Percentiles rank a stretch among this genome's conserved stretches.
These are phyloP conservation scores for Leccinum longicurvipes DNA, from an alignment of 768 basidiomycete genomes.

Conservation along the genomic window DNA sequence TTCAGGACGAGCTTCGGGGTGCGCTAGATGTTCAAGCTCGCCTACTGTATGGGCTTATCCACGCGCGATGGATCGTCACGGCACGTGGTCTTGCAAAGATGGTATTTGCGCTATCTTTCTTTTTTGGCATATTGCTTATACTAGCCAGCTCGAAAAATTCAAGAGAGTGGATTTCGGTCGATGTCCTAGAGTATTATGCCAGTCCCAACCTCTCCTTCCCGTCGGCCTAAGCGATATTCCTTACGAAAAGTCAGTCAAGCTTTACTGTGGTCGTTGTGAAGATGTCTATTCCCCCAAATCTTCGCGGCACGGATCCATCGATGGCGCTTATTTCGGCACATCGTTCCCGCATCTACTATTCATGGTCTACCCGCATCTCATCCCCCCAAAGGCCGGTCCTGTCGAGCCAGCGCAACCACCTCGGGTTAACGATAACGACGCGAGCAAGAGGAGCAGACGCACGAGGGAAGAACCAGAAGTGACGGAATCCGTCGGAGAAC, in stretches of 20 bases:
- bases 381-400: constrained; percentile 75
- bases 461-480: constrained; percentile 52
- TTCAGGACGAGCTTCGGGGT: constrained; percentile 91
- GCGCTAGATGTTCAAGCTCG: constrained; percentile 91
- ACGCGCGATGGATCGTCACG: constrained; percentile 96
- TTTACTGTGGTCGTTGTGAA: constrained; percentile 97
- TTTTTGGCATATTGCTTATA: constrained; percentile 1
- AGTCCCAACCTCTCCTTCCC: constrained; percentile 90
- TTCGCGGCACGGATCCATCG: constrained; percentile 93
- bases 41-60: constrained; percentile 92
- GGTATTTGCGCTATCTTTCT: constrained; percentile 45
- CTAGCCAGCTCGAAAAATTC: constrained; percentile 84
- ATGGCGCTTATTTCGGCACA: constrained; percentile 98
- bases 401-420: constrained; percentile 33
- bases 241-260: constrained; percentile 97
- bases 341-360: constrained; percentile 97
- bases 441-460: constrained; percentile 40
- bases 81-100: constrained; percentile 92
- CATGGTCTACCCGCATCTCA: constrained; percentile 93
- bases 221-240: constrained; percentile 97
- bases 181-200: constrained; percentile 96
- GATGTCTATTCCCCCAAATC: constrained; percentile 98
- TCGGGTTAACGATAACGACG: constrained; percentile 29
- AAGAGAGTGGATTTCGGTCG: constrained; percentile 98
- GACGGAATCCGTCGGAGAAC: constrained; percentile 58